phyloP scores from a whole-genome alignment of 2,329 filamentous ascomycete genomes.

The Fusarium redolens region DNA sequence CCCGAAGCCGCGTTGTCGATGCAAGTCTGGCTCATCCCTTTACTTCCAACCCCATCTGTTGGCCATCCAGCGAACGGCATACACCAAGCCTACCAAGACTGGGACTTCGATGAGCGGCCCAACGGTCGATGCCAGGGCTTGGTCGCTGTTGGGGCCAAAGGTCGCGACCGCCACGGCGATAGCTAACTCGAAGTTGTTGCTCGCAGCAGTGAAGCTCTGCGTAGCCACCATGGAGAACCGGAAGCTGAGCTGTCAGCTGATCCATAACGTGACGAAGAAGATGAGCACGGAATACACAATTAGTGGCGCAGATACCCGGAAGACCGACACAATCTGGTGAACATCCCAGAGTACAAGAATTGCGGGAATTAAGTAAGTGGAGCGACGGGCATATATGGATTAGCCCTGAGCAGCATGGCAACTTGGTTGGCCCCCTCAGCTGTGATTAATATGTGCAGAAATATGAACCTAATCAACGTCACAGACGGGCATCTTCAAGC shows the following conservation, averaged over 20 bases:
- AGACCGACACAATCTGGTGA: not conserved
- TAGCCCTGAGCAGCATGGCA: not conserved
- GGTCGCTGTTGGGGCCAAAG: not conserved
- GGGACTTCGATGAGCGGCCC: not conserved
- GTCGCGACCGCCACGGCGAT: not conserved
- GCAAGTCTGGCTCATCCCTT: not conserved
- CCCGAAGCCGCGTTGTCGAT: too few species aligned
- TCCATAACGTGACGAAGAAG: not conserved
- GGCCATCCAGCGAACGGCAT: not conserved
- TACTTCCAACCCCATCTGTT: not conserved
- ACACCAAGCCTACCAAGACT: not conserved
- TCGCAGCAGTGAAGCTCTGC: not conserved
- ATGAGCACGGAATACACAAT: not conserved
- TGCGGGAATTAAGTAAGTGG: not conserved
- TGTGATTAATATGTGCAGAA: not conserved
- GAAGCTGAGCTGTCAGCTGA: not conserved
- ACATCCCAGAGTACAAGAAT: not conserved
- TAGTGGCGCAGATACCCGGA: not conserved
- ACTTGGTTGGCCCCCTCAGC: not conserved
- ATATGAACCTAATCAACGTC: fast-evolving
- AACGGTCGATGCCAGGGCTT: not conserved
- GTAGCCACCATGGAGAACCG: not conserved
- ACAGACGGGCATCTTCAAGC: conserved; percentile 1
- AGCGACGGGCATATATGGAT: not conserved
- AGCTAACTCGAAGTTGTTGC: not conserved